Percentiles rank a stretch among this genome's conserved stretches.
Evolutionary conservation across 352 stramenopile species (phyloP).

Genomic region (Phytopythium boreale): DNA sequence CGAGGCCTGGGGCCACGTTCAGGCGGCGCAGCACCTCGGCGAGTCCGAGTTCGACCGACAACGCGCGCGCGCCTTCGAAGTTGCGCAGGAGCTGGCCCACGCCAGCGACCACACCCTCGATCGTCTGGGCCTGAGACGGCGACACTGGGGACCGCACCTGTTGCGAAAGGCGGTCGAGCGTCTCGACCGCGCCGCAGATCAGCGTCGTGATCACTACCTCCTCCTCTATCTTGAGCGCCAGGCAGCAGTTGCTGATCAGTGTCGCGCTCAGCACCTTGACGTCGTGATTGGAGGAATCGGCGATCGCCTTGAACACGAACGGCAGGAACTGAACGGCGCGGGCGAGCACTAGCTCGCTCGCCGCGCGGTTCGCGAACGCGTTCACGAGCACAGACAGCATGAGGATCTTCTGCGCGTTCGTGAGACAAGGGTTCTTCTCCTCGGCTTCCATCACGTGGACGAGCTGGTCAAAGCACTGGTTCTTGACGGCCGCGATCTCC

Average conservation of each 20-base stretch:
- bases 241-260: constrained; percentile 71
- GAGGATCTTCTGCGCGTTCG: constrained; percentile 48
- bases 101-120: constrained; percentile 63
- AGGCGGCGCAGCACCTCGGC: constrained; percentile 60
- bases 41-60: constrained; percentile 65
- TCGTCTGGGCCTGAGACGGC: constrained; percentile 31
- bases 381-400: constrained; percentile 65
- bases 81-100: constrained; percentile 62
- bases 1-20: constrained; percentile 33
- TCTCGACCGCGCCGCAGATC: constrained; percentile 65
- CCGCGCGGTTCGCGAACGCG: constrained; percentile 46
- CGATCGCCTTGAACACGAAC: constrained; percentile 63
- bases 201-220: constrained; percentile 70
- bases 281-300: constrained; percentile 34
- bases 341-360: constrained; percentile 48
- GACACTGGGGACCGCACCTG: constrained; percentile 9
- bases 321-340: constrained; percentile 51
- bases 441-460: constrained; percentile 32
- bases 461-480: constrained; percentile 48
- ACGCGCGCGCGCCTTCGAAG: constrained; percentile 50
- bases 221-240: constrained; percentile 61
- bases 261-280: constrained; percentile 51
- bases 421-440: constrained; percentile 14
- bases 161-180: constrained; percentile 46
- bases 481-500: constrained; percentile 30